These are phyloP conservation scores for Ramalina intermedia DNA, from an alignment of 495 filamentous ascomycete species.

Conservation along the genomic window DNA sequence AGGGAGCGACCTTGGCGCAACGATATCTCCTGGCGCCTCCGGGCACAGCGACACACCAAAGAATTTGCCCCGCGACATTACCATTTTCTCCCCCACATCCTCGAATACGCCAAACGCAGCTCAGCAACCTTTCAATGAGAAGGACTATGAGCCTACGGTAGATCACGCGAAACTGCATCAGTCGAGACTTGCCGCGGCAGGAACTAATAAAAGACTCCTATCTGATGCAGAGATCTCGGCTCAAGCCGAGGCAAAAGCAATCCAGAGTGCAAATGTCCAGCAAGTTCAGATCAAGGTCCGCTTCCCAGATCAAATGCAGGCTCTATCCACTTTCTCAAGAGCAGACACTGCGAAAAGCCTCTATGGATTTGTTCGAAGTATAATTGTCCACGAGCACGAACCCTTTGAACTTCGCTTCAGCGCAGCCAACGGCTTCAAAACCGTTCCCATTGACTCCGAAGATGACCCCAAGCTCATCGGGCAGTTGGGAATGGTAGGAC, in stretches of 20 bases:
- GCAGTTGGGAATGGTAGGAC: conserved; percentile 51
- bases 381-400: conserved; percentile 30
- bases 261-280: conserved; percentile 46
- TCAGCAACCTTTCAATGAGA: conserved; percentile 44
- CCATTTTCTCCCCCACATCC: conserved; percentile 62
- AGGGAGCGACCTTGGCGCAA: too few species aligned
- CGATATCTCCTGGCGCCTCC: too few species aligned
- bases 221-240: conserved; percentile 30
- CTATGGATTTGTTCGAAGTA: conserved; percentile 47
- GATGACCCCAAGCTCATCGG: conserved; percentile 48
- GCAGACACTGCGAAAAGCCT: conserved; percentile 48
- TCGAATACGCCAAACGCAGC: conserved; percentile 63
- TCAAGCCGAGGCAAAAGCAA: conserved; percentile 37
- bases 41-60: too few species aligned
- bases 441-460: conserved; percentile 26
- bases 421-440: conserved; percentile 17
- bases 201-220: conserved; percentile 47
- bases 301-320: conserved; percentile 68
- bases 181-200: conserved; percentile 44
- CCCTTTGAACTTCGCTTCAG: conserved; percentile 36
- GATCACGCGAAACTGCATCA: conserved; percentile 77
- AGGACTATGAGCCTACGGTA: conserved; percentile 69
- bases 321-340: conserved; percentile 48
- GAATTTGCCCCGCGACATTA: conserved; percentile 33
- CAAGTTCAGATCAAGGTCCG: conserved; percentile 66